Evolutionary conservation across 495 filamentous ascomycete genomes (phyloP), one percentile per base, ranked within the genome.

Genomic region (Terfezia boudieri): DNA sequence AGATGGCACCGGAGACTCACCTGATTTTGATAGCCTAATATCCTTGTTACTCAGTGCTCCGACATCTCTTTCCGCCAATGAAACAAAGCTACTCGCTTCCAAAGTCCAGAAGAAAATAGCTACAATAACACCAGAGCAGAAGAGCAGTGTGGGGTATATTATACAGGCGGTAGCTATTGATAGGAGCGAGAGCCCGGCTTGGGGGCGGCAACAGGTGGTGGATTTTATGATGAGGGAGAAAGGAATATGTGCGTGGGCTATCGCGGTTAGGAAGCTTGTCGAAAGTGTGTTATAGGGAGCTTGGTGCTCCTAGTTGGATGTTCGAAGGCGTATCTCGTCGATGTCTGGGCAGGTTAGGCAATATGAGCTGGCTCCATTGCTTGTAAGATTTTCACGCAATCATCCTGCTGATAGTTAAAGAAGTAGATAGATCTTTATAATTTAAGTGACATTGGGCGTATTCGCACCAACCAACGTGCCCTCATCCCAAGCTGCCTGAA

Each of bases 191-290:
- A 23, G 16, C 5, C 23, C 16, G 49, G 49, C 49, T 12, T 22
- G 23, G 49, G 49, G 49, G 49, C 12, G 41, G 41, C 14, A 46
- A 23, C n/a, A 51, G n/a, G 49, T 51, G 49, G n/a, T 51, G 14
- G 49, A 12, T 20, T 20, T 51, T 26, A 32, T 51, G 49, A 32
- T 51, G 16, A 51, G 49, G 49, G 49, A 51, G 49, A 51, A 51
- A 23, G 49, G 49, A 2, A 56, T 61, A 8, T 61, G 59, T 14
- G 59, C 61, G 9, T 65, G 62, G 62, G 62, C 59, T 8, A 56
- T 50, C 2, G 57, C 51, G 38, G 43, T 65, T 1, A 64, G 62
- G 49, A 58, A 55, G 17, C 56, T 56, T 2, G 59, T 65, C 12
- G 62, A 65, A 52, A 46, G 17, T 46, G 41, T 46, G 4, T 5